A percentile compares a stretch with the other conserved stretches of the same genome.
Conservation (phyloP, 2,329 filamentous ascomycete species). For the Claviceps sp. region DNA sequence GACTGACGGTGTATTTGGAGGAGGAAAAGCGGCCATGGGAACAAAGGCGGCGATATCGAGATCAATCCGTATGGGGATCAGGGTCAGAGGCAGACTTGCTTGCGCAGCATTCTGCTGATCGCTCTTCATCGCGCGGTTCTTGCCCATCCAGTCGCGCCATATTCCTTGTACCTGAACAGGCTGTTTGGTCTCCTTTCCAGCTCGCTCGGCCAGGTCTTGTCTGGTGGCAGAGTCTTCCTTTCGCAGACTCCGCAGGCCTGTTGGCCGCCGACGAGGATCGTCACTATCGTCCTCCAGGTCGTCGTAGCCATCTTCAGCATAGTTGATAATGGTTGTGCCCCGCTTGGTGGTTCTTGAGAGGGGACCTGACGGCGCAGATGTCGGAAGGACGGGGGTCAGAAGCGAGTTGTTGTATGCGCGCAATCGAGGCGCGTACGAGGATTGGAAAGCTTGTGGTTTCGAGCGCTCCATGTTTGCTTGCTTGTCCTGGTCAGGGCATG, state of each 20-base stretch:
- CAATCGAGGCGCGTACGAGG: conserved; percentile 80
- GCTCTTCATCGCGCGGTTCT: conserved; percentile 41
- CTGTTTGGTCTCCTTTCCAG: conserved; percentile 66
- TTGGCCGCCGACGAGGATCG: conserved; percentile 63
- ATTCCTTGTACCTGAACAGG: conserved; percentile 82
- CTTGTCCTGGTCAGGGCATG: conserved; percentile 17
- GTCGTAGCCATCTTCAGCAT: conserved; percentile 91
- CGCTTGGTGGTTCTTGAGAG: conserved; percentile 84
- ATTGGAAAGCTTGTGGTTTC: conserved; percentile 73
- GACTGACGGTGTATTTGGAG: conserved; percentile 46
- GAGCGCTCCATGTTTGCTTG: conserved; percentile 31
- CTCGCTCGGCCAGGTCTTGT: conserved; percentile 55
- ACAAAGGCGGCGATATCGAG: conserved; percentile 74
- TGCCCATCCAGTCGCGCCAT: conserved; percentile 92
- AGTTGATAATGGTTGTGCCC: conserved; percentile 93
- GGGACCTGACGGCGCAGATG: conserved; percentile 44
- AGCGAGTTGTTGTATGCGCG: conserved; percentile 87
- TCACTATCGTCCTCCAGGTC: conserved; percentile 63
- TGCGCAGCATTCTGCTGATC: conserved; percentile 50
- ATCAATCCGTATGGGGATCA: conserved; percentile 94
- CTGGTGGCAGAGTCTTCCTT: conserved; percentile 56
- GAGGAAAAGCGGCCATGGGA: conserved; percentile 50
- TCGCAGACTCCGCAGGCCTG: conserved; percentile 70
- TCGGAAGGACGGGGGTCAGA: conserved; percentile 69
- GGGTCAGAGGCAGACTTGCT: conserved; percentile 68